Base-by-base conservation (phyloP, 2,329 filamentous ascomycete species). In the Aspergillus proliferans region DNA sequence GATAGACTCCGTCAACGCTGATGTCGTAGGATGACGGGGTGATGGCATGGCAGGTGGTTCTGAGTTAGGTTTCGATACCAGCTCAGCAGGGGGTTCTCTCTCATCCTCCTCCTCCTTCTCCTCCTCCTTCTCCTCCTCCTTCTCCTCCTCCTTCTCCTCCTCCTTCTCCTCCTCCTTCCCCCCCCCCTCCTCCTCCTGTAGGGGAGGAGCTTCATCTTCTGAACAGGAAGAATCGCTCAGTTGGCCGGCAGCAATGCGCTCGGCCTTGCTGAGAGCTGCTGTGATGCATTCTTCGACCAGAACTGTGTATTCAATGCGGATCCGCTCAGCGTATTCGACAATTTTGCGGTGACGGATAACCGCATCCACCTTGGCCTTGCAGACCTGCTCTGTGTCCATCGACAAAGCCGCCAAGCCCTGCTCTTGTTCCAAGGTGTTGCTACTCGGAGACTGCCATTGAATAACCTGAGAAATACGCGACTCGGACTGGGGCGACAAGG, bases 251-350 rank as follows among this genome's bases (percentile, higher is more conserved):
- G 89, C 89, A 57, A 96, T 92, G 45, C 85, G 85, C 48, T 88
- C 87, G 47, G 93, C 91, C 69, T 97, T 96, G 56, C 82, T 82
- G 70, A 97, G 80, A 7, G 93, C 93, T 53, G 89, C 90, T 52
- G 94, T 86, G 46, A 98, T 95, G 65, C 93, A 98, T 60, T 96
- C 89, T 62, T 97, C 89, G 2, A 98, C 92, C 50, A 96, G 78
- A 22, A 94, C 82, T 24, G 92, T 87, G 61, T 96, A 95, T 62
- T 98, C 93, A 43, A 96, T 81, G 3, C 94, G 87, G 55, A 98
- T 95, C 28, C 94, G 85, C 71, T 98, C 93, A 0, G 91, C 85
- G 65, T 98, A 98, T 67, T 98, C 93, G 28, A 98, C 84, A 45
- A 97, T 95, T 59, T 86, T 85, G 45, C 92, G 85, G 68, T 97